Conservation (phyloP, 2,329 filamentous ascomycete genomes). For the Apiospora arundinis region DNA sequence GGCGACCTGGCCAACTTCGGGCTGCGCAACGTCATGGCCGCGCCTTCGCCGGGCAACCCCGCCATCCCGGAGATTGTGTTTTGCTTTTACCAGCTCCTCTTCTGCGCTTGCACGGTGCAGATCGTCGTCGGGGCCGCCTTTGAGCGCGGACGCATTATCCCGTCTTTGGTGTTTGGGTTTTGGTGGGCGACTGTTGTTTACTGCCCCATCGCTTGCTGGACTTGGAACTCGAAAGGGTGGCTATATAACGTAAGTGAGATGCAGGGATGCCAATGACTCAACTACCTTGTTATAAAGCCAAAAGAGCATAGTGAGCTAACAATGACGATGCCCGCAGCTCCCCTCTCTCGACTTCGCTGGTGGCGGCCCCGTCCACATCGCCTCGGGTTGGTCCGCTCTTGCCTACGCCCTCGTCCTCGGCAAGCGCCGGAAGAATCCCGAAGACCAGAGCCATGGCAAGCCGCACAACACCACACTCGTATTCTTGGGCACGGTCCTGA, state of each 20-base stretch:
- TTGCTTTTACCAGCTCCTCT: conserved; percentile 45
- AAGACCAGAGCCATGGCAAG: conserved; percentile 54
- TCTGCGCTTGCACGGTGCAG: conserved; percentile 47
- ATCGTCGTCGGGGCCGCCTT: conserved; percentile 48
- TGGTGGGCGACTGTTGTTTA: conserved; percentile 71
- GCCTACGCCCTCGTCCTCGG: conserved; percentile 70
- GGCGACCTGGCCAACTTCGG: conserved; percentile 45
- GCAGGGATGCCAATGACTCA: too few species aligned
- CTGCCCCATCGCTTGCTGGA: conserved; percentile 27
- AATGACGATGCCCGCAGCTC: not conserved
- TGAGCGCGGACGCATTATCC: conserved; percentile 43
- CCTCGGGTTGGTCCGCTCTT: conserved; percentile 66
- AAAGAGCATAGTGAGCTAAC: not conserved
- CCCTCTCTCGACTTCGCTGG: conserved; percentile 60
- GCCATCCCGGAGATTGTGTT: conserved; percentile 47
- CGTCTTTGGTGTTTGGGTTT: conserved; percentile 67
- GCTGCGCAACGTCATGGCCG: conserved; percentile 44
- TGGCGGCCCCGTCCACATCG: conserved; percentile 69
- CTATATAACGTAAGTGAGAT: conserved; percentile 61
- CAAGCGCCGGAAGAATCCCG: conserved; percentile 54
- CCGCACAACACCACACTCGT: conserved; percentile 69
- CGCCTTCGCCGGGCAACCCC: conserved; percentile 44
- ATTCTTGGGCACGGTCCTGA: conserved; percentile 67
- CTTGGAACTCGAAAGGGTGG: conserved; percentile 71
- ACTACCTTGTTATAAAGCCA: too few species aligned